Evolutionary conservation across 2,329 filamentous ascomycete species (phyloP).

Genomic region (Pseudogymnoascus sp.): DNA sequence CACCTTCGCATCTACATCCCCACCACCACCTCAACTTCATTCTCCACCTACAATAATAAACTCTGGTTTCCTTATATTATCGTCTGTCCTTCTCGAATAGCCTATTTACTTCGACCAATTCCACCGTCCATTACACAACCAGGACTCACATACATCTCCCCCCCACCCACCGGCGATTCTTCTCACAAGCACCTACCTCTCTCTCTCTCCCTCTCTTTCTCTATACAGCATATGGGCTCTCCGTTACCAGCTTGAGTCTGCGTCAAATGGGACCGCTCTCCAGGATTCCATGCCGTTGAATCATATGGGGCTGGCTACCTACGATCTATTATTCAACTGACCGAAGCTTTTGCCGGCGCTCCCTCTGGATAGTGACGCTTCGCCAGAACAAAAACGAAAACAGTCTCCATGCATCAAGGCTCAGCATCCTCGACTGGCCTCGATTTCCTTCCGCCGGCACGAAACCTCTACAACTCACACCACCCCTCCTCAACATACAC

Average conservation of each 20-base stretch:
- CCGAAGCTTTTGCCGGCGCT: neutral
- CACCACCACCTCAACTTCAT: neutral
- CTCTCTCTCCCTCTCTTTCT: too few relatives aligned
- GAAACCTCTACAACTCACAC: constrained; percentile 6
- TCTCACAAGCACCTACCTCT: neutral
- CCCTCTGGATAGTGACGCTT: neutral
- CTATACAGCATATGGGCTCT: neutral
- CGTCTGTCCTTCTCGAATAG: constrained; percentile 10
- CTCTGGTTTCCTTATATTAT: constrained; percentile 9
- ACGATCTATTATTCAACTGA: neutral
- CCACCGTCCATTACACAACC: neutral
- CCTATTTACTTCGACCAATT: constrained; percentile 9
- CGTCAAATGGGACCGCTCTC: neutral
- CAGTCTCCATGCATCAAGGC: constrained; percentile 29
- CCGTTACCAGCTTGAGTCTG: neutral
- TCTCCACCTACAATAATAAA: constrained; percentile 2
- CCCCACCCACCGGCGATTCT: neutral
- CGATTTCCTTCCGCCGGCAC: constrained; percentile 23
- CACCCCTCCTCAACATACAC: neutral
- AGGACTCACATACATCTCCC: neutral
- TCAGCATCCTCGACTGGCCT: constrained; percentile 24
- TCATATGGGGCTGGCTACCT: constrained; percentile 10
- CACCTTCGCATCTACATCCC: too few relatives aligned
- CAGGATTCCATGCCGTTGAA: neutral
- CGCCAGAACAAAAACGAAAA: constrained; percentile 6